Evolutionary conservation across 2,329 filamentous ascomycete genomes (phyloP).

Genomic region (Fusarium aywerte): DNA sequence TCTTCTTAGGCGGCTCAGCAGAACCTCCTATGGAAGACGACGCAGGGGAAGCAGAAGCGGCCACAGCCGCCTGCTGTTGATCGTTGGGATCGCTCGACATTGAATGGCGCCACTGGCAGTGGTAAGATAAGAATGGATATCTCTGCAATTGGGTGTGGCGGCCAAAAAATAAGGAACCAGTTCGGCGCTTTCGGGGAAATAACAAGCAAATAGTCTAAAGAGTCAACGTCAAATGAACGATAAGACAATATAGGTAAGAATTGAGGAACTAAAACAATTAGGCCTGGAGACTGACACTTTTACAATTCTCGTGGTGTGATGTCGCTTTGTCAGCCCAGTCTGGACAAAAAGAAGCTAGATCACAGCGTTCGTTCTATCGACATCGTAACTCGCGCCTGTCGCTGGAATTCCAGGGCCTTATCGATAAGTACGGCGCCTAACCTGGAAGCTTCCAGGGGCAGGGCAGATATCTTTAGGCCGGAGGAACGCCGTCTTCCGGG

Average conservation of each 20-base stretch:
- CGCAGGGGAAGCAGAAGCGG: conserved; percentile 35
- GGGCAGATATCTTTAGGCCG: conserved; percentile 9
- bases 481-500: conserved; percentile 19
- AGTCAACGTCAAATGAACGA: background rate
- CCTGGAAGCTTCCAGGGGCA: conserved; percentile 15
- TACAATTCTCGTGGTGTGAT: conserved; percentile 35
- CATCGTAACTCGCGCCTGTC: background rate
- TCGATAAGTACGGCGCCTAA: conserved; percentile 14
- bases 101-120: conserved; percentile 31
- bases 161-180: conserved; percentile 17
- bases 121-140: conserved; percentile 12
- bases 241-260: conserved; percentile 1
- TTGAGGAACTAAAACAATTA: conserved; percentile 5
- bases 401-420: conserved; percentile 6
- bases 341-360: conserved; percentile 10
- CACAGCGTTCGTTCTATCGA: conserved; percentile 1
- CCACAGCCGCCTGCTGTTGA: conserved; percentile 38
- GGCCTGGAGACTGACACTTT: conserved; percentile 2
- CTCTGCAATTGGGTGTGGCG: conserved; percentile 11
- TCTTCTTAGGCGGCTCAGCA: conserved; percentile 59
- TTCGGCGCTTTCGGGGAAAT: conserved; percentile 15
- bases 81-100: conserved; percentile 46
- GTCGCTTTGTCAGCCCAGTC: conserved; percentile 42
- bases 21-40: conserved; percentile 35
- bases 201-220: conserved; percentile 1